A percentile compares a stretch with the other conserved stretches of the same genome.
phyloP scores from a whole-genome alignment of 306 rosid genomes.

The Sicyos edulis region DNA sequence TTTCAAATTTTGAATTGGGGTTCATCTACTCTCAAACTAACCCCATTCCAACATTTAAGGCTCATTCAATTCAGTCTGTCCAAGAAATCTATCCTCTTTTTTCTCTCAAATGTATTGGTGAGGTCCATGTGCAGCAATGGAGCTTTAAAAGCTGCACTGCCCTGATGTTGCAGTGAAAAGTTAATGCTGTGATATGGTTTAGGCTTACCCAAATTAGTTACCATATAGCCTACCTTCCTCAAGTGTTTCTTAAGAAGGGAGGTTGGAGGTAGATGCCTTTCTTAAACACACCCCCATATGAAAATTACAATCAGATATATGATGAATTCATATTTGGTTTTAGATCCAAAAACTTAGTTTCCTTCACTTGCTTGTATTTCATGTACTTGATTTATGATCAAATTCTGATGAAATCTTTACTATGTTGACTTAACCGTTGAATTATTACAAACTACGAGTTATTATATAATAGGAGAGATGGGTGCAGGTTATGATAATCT shows the following conservation, averaged over 20 bases:
- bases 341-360: neutral
- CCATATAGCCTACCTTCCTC: constrained; percentile 12
- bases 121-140: constrained; percentile 51
- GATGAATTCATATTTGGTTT: neutral
- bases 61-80: constrained; percentile 13
- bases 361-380: neutral
- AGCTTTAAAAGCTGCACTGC: constrained; percentile 40
- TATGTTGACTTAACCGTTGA: neutral
- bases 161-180: constrained; percentile 27
- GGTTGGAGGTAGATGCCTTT: constrained; percentile 5
- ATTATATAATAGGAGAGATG: too few relatives aligned
- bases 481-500: too few relatives aligned
- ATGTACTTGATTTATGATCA: neutral
- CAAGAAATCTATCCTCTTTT: neutral
- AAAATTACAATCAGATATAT: neutral
- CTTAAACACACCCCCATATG: neutral
- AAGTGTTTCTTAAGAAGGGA: neutral
- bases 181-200: constrained; percentile 11
- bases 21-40: constrained; percentile 19
- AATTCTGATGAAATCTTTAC: neutral
- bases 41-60: constrained; percentile 22
- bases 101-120: constrained; percentile 30
- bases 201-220: constrained; percentile 12
- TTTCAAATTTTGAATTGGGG: constrained; percentile 22
- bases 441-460: too few relatives aligned